phyloP scores from a whole-genome alignment of 441 rosid genomes.

The Pelargonium myrrhifolium region DNA sequence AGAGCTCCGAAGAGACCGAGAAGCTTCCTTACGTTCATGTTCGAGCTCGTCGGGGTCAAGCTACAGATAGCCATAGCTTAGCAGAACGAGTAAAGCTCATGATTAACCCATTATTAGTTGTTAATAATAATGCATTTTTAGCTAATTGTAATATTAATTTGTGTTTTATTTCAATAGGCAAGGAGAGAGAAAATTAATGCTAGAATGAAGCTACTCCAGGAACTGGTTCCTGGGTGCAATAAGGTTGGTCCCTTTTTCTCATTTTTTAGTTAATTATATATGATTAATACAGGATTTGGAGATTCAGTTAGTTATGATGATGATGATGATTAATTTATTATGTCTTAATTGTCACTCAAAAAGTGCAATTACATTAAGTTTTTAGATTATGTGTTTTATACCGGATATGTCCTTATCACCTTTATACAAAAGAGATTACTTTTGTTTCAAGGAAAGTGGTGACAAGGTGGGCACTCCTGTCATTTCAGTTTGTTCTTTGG shows the following conservation, averaged over 20 bases:
- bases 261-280: not conserved
- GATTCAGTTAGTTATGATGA: not conserved
- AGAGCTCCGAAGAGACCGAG: constrained; percentile 53
- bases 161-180: constrained; percentile 27
- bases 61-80: constrained; percentile 97
- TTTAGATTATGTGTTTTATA: constrained; percentile 19
- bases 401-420: constrained; percentile 29
- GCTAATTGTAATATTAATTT: not conserved
- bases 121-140: constrained; percentile 4
- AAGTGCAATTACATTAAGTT: not conserved
- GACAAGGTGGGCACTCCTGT: constrained; percentile 24
- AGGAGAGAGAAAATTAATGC: constrained; percentile 63
- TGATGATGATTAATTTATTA: not conserved
- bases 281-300: not conserved
- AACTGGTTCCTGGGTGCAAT: constrained; percentile 65
- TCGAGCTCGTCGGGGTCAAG: constrained; percentile 97
- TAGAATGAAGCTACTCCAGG: constrained; percentile 62
- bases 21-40: constrained; percentile 91
- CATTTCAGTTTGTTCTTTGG: constrained; percentile 18
- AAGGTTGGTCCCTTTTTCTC: constrained; percentile 25
- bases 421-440: constrained; percentile 28
- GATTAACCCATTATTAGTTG: constrained; percentile 8
- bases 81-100: constrained; percentile 72
- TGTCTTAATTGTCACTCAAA: not conserved
- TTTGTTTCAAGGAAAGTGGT: constrained; percentile 24